Evolutionary conservation across 2,329 filamentous ascomycete species (phyloP), one percentile per base, ranked within the genome.

Genomic region (Emericellopsis atlantica): DNA sequence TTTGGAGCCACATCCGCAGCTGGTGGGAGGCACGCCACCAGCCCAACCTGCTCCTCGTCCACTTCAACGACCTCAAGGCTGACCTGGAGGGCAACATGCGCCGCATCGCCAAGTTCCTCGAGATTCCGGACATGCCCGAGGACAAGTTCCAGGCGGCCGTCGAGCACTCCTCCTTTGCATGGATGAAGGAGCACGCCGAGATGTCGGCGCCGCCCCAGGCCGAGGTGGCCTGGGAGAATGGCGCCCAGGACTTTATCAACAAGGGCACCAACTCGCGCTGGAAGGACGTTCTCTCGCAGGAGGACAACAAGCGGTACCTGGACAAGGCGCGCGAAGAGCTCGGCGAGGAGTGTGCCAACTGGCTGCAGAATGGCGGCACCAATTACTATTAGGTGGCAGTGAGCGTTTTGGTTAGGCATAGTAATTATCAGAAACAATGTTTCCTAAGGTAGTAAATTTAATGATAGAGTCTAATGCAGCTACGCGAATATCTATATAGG

Each of bases 231-330:
- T 45, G 37, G 16, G 38, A 40, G 16, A 26, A 36, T 4, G 40
- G 43, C 3, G 40, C 40, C 15, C 18, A 45, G 22, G 40, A 21
- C 33, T 45, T 45, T 34, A 43, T 45, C 40, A 40, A 43, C 40
- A 45, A 43, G 40, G 43, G 43, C 38, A 40, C 43, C 12, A 45
- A 45, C 36, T 15, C 16, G 5, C 16, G 43, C 16, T 45, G 43
- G 43, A 37, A 16, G 35, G 34, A 45, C 39, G 37, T 24, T 4
- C 37, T 45, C 6, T 12, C 55, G 6, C 62, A 57, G 5, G 49
- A 44, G 4, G 61, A 59, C 2, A 61, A 67, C 15, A 51, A 59
- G 16, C 48, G 54, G 23, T 55, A 69, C 16, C 67, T 68, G 48
- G 49, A 59, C 31, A 48, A 52, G 4, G 57, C 59, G 8, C 39